Conservation (phyloP, 1,284 basidiomycete genomes). For the Gymnopus androsaceus region DNA sequence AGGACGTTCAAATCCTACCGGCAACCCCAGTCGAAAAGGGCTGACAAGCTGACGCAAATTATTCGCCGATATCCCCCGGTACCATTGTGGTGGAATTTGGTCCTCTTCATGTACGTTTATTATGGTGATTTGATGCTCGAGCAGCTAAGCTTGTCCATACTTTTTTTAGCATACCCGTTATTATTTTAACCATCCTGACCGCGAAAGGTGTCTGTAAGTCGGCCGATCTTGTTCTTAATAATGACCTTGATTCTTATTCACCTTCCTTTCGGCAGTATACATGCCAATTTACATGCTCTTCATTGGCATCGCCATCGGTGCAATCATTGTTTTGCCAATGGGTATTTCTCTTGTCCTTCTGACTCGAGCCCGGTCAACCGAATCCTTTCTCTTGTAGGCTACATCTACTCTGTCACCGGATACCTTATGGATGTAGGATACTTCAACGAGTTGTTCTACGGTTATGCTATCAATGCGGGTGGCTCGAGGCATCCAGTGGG, state of each 20-base stretch:
- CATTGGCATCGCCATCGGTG: conserved; percentile 25
- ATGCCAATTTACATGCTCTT: conserved; percentile 29
- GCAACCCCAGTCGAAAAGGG: not conserved
- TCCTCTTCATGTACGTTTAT: conserved; percentile 21
- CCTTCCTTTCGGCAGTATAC: conserved; percentile 22
- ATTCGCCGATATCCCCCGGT: conserved; percentile 26
- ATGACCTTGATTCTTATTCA: not conserved
- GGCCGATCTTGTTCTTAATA: not conserved
- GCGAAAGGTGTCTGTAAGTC: conserved; percentile 23
- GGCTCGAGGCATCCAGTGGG: conserved; percentile 30
- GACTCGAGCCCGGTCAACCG: too few relatives aligned
- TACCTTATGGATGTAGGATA: conserved; percentile 21
- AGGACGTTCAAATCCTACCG: conserved; percentile 16
- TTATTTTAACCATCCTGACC: conserved; percentile 23
- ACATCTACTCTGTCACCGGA: conserved; percentile 26
- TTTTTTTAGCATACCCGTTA: conserved; percentile 16
- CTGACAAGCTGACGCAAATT: conserved; percentile 26
- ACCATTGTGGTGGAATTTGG: conserved; percentile 28
- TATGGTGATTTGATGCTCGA: too few relatives aligned
- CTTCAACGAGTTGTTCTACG: conserved; percentile 30
- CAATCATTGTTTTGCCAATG: conserved; percentile 28
- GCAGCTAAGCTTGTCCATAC: too few relatives aligned
- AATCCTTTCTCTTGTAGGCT: too few relatives aligned
- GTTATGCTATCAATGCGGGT: conserved; percentile 27
- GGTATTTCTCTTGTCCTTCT: conserved; percentile 9